These are phyloP conservation scores for Colletotrichum sublineola DNA, from an alignment of 2,329 filamentous ascomycete genomes.

Conservation along the genomic window DNA sequence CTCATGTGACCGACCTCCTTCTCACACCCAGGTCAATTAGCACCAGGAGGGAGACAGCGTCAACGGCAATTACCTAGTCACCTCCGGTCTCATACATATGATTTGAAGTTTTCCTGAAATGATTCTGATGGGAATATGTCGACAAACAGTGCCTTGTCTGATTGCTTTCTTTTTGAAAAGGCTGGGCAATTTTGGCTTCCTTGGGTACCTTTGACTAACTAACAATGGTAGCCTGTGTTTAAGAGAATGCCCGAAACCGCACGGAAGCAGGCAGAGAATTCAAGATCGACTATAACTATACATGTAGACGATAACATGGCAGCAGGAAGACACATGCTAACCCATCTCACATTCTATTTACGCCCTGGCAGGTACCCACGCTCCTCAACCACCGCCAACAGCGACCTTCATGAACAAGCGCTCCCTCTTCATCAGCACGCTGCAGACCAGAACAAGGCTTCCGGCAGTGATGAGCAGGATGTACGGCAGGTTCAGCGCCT, in stretches of 20 bases:
- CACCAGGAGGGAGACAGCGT: too few relatives aligned
- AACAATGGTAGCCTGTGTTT: not conserved
- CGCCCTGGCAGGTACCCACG: not conserved
- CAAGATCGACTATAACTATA: not conserved
- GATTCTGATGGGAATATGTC: too few relatives aligned
- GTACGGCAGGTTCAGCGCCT: conserved; percentile 42
- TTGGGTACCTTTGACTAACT: too few relatives aligned
- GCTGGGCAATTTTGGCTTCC: too few relatives aligned
- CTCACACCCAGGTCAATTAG: too few relatives aligned
- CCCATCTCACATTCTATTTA: not conserved
- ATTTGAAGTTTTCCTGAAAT: too few relatives aligned
- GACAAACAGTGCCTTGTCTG: too few relatives aligned
- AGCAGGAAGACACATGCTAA: not conserved
- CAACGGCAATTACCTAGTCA: too few relatives aligned
- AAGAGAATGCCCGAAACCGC: not conserved
- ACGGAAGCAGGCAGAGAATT: not conserved
- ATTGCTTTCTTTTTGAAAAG: not conserved
- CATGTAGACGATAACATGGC: not conserved
- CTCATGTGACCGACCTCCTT: too few relatives aligned
- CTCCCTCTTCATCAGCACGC: conserved; percentile 38
- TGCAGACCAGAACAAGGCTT: conserved; percentile 50
- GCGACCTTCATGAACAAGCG: conserved; percentile 30
- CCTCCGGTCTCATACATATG: too few relatives aligned
- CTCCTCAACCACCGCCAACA: conserved; percentile 18
- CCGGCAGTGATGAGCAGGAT: conserved; percentile 53